Evolutionary conservation across 768 basidiomycete species (phyloP).

Genomic region (Plicaturopsis crispa): DNA sequence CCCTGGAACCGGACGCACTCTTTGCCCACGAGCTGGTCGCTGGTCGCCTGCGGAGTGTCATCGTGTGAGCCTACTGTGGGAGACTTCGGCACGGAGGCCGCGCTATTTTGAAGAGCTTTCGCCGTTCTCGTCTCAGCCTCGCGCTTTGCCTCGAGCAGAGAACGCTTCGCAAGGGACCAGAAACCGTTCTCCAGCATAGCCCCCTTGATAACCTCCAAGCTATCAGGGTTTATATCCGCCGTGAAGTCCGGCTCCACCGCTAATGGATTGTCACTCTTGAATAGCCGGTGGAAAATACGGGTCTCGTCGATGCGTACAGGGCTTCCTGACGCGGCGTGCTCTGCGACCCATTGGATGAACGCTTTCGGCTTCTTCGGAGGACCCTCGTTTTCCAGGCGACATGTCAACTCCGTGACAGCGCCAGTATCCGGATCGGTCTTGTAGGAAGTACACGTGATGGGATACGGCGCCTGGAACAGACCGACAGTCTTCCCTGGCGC

Average conservation of each 20-base stretch:
- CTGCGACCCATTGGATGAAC: constrained; percentile 96
- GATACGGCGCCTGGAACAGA: constrained; percentile 85
- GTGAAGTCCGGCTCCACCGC: constrained; percentile 65
- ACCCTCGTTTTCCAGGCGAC: constrained; percentile 67
- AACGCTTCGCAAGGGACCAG: constrained; percentile 69
- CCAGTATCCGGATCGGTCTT: constrained; percentile 68
- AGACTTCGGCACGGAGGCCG: constrained; percentile 20
- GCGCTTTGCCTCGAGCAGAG: constrained; percentile 53
- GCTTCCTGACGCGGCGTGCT: constrained; percentile 68
- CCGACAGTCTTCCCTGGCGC: constrained; percentile 98
- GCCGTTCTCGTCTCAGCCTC: constrained; percentile 60
- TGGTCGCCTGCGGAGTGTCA: constrained; percentile 65
- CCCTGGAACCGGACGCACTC: constrained; percentile 97
- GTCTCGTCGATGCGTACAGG: constrained; percentile 86
- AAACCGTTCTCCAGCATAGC: constrained; percentile 89
- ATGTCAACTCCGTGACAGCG: constrained; percentile 71
- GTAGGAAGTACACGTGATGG: constrained; percentile 90
- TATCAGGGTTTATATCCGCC: constrained; percentile 77
- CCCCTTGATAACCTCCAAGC: constrained; percentile 69
- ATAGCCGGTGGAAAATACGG: constrained; percentile 86
- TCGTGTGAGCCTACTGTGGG: constrained; percentile 27
- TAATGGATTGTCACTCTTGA: constrained; percentile 88
- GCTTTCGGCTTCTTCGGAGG: constrained; percentile 76
- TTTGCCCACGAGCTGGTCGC: constrained; percentile 76
- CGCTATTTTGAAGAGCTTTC: constrained; percentile 46